Evolutionary conservation across 306 rosid species (phyloP), one percentile per base, ranked within the genome.

Genomic region (Mucuna pruriens): DNA sequence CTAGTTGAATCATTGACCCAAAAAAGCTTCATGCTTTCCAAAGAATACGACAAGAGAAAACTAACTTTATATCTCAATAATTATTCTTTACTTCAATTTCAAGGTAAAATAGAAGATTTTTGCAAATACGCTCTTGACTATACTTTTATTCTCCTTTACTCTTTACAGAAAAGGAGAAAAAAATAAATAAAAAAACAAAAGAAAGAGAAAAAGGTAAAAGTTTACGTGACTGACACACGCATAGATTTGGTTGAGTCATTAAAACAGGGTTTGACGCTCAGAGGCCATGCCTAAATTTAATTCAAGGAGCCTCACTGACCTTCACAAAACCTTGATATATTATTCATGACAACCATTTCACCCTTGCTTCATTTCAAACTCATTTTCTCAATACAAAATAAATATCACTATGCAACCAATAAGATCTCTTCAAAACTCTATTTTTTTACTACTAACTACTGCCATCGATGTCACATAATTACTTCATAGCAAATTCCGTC

Each of bases 61-160:
- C 8, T 68, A 26, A 16, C 15, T 5, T 22, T 13, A 34, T 67
- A 57, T 33, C 74, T 73, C 58, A 57, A 45, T 40, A 33, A 49
- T 25, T 57, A 34, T 45, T 33, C 65, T 48, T 74, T 60, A 45
- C 86, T 86, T 83, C 38, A 54, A 31, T 45, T 54, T 45, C 69
- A 83, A 80, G 83, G 68, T 29, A 29, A 15, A 67, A 52, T 52
- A 54, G 17, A 34, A 6, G 16, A 5, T 16, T 61, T 63, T 57
- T 38, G 25, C 58, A 16, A 61, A 57, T 15, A 75, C 33, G 15
- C 40, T 42, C 19, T 8, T 22, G 46, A 46, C 58, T 3, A 46
- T 42, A n/a, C 13, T 19, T 7, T 60, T 26, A 40, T 15, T 4
- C 19, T 7, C 7, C 60, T 39, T 33, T 74, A 46, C 15, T 1